A percentile compares a stretch with the other conserved stretches of the same genome.
Evolutionary conservation across 1,284 basidiomycete species (phyloP).

Genomic region (Cryptococcus jaspeensis): DNA sequence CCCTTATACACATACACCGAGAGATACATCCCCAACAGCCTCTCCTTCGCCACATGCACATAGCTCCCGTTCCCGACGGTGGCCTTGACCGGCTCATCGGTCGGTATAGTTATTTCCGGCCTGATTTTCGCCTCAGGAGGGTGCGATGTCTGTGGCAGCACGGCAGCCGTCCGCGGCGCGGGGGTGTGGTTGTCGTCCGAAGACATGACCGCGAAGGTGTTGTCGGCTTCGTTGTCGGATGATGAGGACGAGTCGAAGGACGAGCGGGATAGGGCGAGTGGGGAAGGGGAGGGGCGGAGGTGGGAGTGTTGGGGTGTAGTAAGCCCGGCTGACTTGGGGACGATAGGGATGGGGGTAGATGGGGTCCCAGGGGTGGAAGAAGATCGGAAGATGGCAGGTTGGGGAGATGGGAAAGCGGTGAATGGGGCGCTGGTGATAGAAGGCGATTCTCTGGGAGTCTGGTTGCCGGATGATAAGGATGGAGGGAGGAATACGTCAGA

Average conservation of each 20-base stretch:
- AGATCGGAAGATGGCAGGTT: constrained; percentile 11
- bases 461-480: constrained; percentile 3
- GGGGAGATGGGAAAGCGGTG: constrained; percentile 2
- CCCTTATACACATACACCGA: constrained; percentile 53
- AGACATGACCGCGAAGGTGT: not conserved
- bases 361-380: constrained; percentile 15
- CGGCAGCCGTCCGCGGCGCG: not conserved
- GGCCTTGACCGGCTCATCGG: constrained; percentile 12
- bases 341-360: constrained; percentile 8
- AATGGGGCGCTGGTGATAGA: constrained; percentile 9
- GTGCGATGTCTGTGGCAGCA: not conserved
- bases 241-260: constrained; percentile 10
- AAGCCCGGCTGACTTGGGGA: constrained; percentile 1
- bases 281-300: constrained; percentile 15
- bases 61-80: constrained; percentile 49
- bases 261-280: constrained; percentile 22
- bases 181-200: not conserved
- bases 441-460: constrained; percentile 9
- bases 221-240: constrained; percentile 7
- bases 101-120: constrained; percentile 24
- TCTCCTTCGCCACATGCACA: constrained; percentile 57
- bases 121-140: constrained; percentile 7
- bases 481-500: constrained; percentile 2
- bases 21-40: constrained; percentile 58
- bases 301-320: constrained; percentile 1